Evolutionary conservation across 2,329 filamentous ascomycete species (phyloP).

Genomic region (Juglanconis juglandina): DNA sequence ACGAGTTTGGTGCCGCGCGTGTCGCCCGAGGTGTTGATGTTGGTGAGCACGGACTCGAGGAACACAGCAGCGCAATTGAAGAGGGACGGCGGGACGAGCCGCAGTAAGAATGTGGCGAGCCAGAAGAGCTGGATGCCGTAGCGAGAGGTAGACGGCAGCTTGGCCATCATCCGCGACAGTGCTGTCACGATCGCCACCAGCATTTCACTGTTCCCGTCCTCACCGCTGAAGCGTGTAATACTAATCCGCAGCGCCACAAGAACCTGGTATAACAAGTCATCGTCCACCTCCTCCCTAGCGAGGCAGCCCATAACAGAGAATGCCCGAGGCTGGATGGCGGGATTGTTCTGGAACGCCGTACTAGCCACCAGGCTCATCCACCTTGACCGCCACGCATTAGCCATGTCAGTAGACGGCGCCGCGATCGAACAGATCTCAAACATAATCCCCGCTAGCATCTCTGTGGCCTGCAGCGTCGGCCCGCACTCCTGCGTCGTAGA

Average conservation of each 20-base stretch:
- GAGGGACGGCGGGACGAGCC: slow-evolving; percentile 58
- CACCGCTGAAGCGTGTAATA: slow-evolving; percentile 57
- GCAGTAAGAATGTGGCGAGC: slow-evolving; percentile 64
- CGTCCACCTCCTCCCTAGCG: slow-evolving; percentile 68
- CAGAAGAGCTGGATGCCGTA: slow-evolving; percentile 69
- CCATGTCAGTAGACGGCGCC: slow-evolving; percentile 61
- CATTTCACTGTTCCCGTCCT: slow-evolving; percentile 65
- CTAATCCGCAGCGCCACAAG: slow-evolving; percentile 65
- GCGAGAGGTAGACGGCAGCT: slow-evolving; percentile 62
- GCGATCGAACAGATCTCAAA: slow-evolving; percentile 63
- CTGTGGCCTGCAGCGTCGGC: slow-evolving; percentile 52
- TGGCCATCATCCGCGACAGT: slow-evolving; percentile 68
- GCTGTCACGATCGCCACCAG: slow-evolving; percentile 64
- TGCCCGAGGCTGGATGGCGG: slow-evolving; percentile 65
- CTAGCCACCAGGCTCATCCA: slow-evolving; percentile 74
- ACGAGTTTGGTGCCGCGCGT: slow-evolving; percentile 59
- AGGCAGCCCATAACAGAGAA: slow-evolving; percentile 71
- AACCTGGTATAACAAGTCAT: slow-evolving; percentile 68
- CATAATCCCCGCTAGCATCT: slow-evolving; percentile 58
- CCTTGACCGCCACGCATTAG: slow-evolving; percentile 66
- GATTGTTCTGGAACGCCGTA: slow-evolving; percentile 70
- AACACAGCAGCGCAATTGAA: slow-evolving; percentile 66
- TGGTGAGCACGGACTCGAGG: slow-evolving; percentile 61
- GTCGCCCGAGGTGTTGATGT: slow-evolving; percentile 60
- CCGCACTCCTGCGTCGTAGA: slow-evolving; percentile 53